Base-by-base conservation (phyloP, 805 yeast genomes). In the Myxozyma geophila region DNA sequence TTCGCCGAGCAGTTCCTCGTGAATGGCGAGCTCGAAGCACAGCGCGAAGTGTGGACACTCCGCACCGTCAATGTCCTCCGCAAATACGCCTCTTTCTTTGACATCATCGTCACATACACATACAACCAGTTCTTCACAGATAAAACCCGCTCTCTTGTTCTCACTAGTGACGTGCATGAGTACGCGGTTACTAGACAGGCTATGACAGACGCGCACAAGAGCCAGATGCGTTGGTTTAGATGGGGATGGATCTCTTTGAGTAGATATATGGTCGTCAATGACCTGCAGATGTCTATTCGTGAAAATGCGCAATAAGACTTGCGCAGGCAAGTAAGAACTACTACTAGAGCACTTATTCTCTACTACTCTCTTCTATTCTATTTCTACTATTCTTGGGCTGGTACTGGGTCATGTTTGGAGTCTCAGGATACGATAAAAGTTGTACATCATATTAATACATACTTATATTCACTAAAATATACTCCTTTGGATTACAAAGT, bases 151-250 rank as follows among this genome's bases (percentile, higher is more conserved):
- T 66, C 67, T 53, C 55, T 64, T 9, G 68, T 77, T 4, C 72
- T 73, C 59, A 60, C 70, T 0, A 71, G 81, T 36, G 73, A 71
- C 40, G 66, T 49, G 53, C 37, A 28, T 12, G 63, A 43, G 58
- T 61, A 58, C 17, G 77, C 68, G 74, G 78, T 19, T 13, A 72
- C 82, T 4, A 79, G 86, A 59, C 82, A 88, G 0, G 89, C 96
- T 3, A 91, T 93, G 97, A 77, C 87, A 2, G 81, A 81, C 67
- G 96, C 89, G 2, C 98, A 95, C 76, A 80, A 81, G 66, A 85
- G 96, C 1, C 99, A 95, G 75, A 89, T 95, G 89, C 92, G 88
- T 8, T 93, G 98, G 98, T 95, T 88, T 75, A 81, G 99, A 69
- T 89, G 89, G 78, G 87, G 91, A 0, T 95, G 98, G 97, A 79